Evolutionary conservation across 805 yeast genomes (phyloP).

Genomic region (Pichia sporocuriosa): DNA sequence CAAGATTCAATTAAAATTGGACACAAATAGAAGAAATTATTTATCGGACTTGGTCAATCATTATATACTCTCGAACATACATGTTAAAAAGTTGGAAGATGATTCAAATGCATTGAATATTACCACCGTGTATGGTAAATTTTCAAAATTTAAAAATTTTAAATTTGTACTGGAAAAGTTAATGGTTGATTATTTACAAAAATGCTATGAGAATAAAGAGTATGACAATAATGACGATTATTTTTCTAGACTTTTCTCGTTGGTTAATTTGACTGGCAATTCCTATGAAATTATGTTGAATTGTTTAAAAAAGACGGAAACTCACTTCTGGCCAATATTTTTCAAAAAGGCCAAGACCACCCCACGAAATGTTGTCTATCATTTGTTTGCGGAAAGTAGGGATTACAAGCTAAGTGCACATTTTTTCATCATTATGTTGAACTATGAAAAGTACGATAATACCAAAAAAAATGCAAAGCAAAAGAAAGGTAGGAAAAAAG

Average conservation of each 20-base stretch:
- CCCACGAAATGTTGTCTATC: slow-evolving; percentile 39
- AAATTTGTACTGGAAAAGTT: slow-evolving; percentile 45
- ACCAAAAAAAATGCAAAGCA: slow-evolving; percentile 3
- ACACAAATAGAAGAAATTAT: slow-evolving; percentile 36
- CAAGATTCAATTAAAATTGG: slow-evolving; percentile 22
- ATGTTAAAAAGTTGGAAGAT: slow-evolving; percentile 12
- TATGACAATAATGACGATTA: slow-evolving; percentile 23
- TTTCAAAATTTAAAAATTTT: slow-evolving; percentile 36
- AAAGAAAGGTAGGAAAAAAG: slow-evolving; percentile 1
- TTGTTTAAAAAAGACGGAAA: slow-evolving; percentile 49
- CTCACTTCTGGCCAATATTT: slow-evolving; percentile 43
- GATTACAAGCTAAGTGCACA: slow-evolving; percentile 46
- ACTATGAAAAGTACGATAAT: slow-evolving; percentile 33
- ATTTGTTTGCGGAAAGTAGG: slow-evolving; percentile 30
- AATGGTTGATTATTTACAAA: slow-evolving; percentile 34
- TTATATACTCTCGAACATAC: slow-evolving; percentile 32
- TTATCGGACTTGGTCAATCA: slow-evolving; percentile 42
- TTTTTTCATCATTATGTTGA: slow-evolving; percentile 45
- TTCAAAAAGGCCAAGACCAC: slow-evolving; percentile 35
- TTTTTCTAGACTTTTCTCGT: slow-evolving; percentile 26
- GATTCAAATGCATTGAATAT: slow-evolving; percentile 23
- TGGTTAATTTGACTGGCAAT: slow-evolving; percentile 28
- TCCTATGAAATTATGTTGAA: slow-evolving; percentile 38
- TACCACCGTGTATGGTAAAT: slow-evolving; percentile 30
- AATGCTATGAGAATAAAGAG: slow-evolving; percentile 27